These are phyloP conservation scores for Fusarium napiforme DNA, from an alignment of 2,329 filamentous ascomycete genomes.

Conservation along the genomic window DNA sequence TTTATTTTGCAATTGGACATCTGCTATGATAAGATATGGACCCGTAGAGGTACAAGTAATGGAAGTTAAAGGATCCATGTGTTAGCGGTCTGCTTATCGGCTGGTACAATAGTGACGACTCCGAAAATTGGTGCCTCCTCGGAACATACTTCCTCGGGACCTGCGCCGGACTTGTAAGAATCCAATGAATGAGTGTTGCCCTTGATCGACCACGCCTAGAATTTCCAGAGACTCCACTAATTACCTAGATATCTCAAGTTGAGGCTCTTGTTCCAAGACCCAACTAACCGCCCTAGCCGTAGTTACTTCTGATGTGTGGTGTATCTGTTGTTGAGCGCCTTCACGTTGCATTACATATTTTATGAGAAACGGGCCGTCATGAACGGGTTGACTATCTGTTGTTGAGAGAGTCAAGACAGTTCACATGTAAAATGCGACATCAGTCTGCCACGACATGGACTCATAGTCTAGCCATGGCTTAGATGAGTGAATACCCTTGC, in stretches of 20 bases:
- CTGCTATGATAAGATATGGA: not conserved
- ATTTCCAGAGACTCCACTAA: constrained; percentile 3
- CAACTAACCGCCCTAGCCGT: not conserved
- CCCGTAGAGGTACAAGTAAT: not conserved
- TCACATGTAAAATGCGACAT: constrained; percentile 16
- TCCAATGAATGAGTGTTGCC: not conserved
- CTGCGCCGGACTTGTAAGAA: constrained; percentile 18
- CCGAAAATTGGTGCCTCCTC: constrained; percentile 25
- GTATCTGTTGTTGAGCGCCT: constrained; percentile 5
- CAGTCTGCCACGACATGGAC: not conserved
- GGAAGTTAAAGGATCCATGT: not conserved
- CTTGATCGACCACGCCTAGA: not conserved
- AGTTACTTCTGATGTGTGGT: not conserved
- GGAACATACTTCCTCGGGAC: constrained; percentile 33
- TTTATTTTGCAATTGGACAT: not conserved
- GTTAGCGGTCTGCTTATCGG: constrained; percentile 17
- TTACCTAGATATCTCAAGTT: constrained; percentile 6
- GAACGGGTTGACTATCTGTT: not conserved
- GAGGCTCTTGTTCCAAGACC: constrained; percentile 27
- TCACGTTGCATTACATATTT: not conserved
- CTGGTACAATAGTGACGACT: constrained; percentile 7
- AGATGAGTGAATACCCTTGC: not conserved
- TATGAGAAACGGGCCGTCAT: constrained; percentile 3
- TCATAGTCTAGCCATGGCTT: not conserved
- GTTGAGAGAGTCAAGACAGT: constrained; percentile 27